Percentiles rank a stretch among this genome's conserved stretches.
These are phyloP conservation scores for Dendrothele bispora DNA, from an alignment of 768 basidiomycete species.

Conservation along the genomic window DNA sequence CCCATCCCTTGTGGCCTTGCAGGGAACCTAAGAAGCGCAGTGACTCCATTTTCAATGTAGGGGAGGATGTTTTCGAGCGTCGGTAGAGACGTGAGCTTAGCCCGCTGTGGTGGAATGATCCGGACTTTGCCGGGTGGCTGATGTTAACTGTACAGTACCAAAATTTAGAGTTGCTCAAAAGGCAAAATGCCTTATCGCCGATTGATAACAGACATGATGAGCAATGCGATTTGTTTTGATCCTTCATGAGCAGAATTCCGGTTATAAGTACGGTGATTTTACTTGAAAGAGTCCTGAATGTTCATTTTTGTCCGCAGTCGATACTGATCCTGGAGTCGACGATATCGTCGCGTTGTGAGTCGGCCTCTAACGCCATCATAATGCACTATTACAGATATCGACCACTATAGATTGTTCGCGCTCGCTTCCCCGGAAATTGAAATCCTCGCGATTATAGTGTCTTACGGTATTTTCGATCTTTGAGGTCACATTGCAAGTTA, in stretches of 20 bases:
- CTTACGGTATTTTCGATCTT: conserved; percentile 73
- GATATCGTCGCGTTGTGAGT: conserved; percentile 76
- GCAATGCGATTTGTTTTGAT: not conserved
- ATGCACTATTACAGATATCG: not conserved
- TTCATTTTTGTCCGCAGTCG: conserved; percentile 45
- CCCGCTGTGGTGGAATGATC: too few relatives aligned
- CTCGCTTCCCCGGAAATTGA: conserved; percentile 83
- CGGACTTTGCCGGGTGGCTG: not conserved
- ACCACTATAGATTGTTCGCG: conserved; percentile 59
- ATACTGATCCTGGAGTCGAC: conserved; percentile 87
- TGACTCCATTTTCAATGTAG: conserved; percentile 69
- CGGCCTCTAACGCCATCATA: not conserved
- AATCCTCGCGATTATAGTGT: conserved; percentile 72
- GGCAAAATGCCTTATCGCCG: not conserved
- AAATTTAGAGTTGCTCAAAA: conserved; percentile 10
- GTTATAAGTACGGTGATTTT: conserved; percentile 60
- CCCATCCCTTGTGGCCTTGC: conserved; percentile 94
- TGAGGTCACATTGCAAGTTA: too few relatives aligned
- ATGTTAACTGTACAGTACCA: not conserved
- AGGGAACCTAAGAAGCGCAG: conserved; percentile 91
- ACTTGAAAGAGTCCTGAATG: not conserved
- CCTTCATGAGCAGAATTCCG: conserved; percentile 39
- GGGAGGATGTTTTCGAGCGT: conserved; percentile 19
- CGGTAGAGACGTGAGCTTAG: too few relatives aligned
- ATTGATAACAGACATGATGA: not conserved